Conservation (phyloP, 2,329 filamentous ascomycete species). For the Monilinia fructicola region DNA sequence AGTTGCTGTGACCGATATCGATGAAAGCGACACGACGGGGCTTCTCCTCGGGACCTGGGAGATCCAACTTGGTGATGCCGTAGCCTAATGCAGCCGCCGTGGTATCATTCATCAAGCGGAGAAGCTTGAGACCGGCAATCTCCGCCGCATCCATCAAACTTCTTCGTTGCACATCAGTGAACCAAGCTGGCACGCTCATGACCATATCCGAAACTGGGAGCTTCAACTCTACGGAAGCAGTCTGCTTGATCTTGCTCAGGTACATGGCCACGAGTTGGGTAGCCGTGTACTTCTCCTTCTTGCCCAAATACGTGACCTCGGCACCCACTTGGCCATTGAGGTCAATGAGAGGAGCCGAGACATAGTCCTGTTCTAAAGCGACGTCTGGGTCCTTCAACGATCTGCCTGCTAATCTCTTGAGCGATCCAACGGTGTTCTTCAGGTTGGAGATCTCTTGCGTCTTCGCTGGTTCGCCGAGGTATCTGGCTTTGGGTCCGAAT, state of each 20-base stretch:
- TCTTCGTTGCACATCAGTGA: slow-evolving; percentile 90
- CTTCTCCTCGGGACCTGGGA: slow-evolving; percentile 85
- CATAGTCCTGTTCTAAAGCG: slow-evolving; percentile 86
- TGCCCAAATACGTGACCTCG: slow-evolving; percentile 87
- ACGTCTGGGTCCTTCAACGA: slow-evolving; percentile 87
- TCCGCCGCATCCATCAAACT: slow-evolving; percentile 87
- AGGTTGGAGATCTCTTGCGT: slow-evolving; percentile 99
- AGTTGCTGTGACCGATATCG: slow-evolving; percentile 96
- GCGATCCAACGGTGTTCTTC: slow-evolving; percentile 93
- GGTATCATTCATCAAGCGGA: slow-evolving; percentile 96
- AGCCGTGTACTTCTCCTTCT: slow-evolving; percentile 94
- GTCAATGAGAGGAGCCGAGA: slow-evolving; percentile 83
- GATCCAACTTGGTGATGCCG: slow-evolving; percentile 96
- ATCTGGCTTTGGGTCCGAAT: slow-evolving; percentile 91
- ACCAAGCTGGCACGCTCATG: slow-evolving; percentile 94
- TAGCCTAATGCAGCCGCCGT: slow-evolving; percentile 94
- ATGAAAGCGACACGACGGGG: slow-evolving; percentile 87
- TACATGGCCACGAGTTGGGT: slow-evolving; percentile 85
- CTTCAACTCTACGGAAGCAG: slow-evolving; percentile 81
- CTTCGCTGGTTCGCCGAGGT: slow-evolving; percentile 93
- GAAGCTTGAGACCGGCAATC: slow-evolving; percentile 87
- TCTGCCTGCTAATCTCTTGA: slow-evolving; percentile 91
- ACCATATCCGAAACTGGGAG: slow-evolving; percentile 90
- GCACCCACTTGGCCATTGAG: slow-evolving; percentile 92
- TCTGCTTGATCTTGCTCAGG: slow-evolving; percentile 90